These are phyloP conservation scores for Diaporthe sp. DNA, from an alignment of 2,329 filamentous ascomycete genomes.

Conservation along the genomic window DNA sequence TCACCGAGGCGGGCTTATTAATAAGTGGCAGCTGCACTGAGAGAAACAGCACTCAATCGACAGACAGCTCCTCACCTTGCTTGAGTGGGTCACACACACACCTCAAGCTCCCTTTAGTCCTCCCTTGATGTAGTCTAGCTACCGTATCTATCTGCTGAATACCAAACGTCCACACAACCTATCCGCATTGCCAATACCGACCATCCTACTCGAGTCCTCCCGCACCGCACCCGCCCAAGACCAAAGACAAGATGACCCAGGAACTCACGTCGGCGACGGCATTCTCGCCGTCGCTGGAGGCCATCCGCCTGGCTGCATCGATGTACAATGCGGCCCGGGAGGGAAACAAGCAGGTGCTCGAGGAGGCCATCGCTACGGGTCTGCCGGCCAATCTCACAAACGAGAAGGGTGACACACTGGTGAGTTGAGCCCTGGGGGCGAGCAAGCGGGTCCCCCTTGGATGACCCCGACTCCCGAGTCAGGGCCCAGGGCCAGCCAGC, in stretches of 20 bases:
- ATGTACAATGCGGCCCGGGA: conserved; percentile 75
- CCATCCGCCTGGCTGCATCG: conserved; percentile 71
- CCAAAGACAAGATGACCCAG: neutral
- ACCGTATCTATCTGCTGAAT: neutral
- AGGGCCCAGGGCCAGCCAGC: neutral
- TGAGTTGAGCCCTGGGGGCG: conserved; percentile 47
- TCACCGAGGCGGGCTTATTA: conserved; percentile 18
- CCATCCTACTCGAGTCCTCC: neutral
- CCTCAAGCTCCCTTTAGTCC: too few species aligned
- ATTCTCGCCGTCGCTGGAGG: conserved; percentile 66
- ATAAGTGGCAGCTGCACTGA: conserved; percentile 13
- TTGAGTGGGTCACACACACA: neutral
- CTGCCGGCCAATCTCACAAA: conserved; percentile 78
- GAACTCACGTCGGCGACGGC: conserved; percentile 11
- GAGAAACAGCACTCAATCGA: too few species aligned
- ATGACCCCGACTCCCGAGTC: conserved; percentile 7
- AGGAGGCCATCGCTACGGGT: conserved; percentile 72
- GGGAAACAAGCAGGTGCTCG: conserved; percentile 67
- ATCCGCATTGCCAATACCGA: neutral
- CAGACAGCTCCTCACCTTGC: neutral
- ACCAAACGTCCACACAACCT: neutral
- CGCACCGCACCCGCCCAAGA: neutral
- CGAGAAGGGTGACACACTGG: conserved; percentile 76
- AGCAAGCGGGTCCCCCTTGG: neutral
- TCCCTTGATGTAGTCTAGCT: too few species aligned